Conservation (phyloP, 129 eudicot species). For the Solidago caesia region DNA sequence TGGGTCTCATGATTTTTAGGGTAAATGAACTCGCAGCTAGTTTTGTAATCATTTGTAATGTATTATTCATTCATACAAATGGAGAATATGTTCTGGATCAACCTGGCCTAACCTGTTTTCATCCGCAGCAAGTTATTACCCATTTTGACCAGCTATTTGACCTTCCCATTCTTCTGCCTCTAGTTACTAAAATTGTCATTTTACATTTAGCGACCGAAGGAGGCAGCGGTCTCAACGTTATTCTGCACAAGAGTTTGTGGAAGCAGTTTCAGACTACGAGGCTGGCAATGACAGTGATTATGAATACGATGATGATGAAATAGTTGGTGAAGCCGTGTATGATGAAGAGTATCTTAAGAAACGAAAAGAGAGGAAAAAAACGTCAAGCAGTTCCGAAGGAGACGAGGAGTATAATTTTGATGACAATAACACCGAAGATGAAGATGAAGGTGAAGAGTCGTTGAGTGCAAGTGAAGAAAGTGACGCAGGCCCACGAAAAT, state of each 20-base stretch:
- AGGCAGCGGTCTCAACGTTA: slow-evolving; percentile 82
- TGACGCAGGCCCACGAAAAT: slow-evolving; percentile 51
- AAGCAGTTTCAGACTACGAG: slow-evolving; percentile 64
- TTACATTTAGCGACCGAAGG: slow-evolving; percentile 51
- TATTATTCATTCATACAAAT: too few species aligned
- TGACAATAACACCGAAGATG: slow-evolving; percentile 68
- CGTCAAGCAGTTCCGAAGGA: slow-evolving; percentile 84
- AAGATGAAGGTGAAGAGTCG: slow-evolving; percentile 60
- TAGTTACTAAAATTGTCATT: slow-evolving; percentile 5
- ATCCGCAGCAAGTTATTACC: too few species aligned
- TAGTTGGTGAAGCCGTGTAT: slow-evolving; percentile 92
- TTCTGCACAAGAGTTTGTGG: slow-evolving; percentile 61
- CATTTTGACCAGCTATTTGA: neutral
- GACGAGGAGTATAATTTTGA: slow-evolving; percentile 81
- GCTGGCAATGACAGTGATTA: slow-evolving; percentile 50
- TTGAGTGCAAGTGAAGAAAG: slow-evolving; percentile 71
- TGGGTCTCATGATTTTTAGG: too few species aligned
- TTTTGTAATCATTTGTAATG: too few species aligned
- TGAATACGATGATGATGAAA: slow-evolving; percentile 68
- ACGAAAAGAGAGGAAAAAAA: slow-evolving; percentile 54
- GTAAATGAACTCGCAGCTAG: too few species aligned
- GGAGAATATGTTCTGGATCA: too few species aligned
- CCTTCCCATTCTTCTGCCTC: neutral
- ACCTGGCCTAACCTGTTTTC: too few species aligned
- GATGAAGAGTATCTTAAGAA: slow-evolving; percentile 81